A percentile compares a stretch with the other conserved stretches of the same genome.
Evolutionary conservation across 2,329 filamentous ascomycete genomes (phyloP).

Genomic region (Ascochyta rabiei): DNA sequence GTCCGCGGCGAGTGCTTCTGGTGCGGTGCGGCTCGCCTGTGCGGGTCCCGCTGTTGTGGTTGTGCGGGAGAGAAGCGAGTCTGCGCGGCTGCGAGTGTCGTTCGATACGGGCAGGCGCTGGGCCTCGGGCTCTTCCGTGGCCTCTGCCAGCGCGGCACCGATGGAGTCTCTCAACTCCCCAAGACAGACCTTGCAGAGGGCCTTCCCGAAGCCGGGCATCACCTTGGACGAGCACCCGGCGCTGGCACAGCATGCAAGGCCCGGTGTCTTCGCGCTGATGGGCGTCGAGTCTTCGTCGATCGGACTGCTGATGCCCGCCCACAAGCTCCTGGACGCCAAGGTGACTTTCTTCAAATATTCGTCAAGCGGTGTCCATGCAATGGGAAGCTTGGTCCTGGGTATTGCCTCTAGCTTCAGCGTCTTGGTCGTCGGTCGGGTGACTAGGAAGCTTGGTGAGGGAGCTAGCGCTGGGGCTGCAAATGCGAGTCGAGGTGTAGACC

Average conservation of each 20-base stretch:
- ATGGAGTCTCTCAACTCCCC: neutral
- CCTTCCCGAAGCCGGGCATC: neutral
- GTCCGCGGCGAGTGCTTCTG: no score
- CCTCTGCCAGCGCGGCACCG: neutral
- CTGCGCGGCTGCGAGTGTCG: neutral
- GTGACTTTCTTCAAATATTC: neutral
- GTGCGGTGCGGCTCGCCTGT: no score
- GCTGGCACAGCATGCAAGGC: neutral
- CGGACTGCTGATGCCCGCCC: neutral
- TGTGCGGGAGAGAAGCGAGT: neutral
- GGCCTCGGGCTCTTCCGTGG: no score
- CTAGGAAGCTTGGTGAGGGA: neutral
- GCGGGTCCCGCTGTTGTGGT: no score
- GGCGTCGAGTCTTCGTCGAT: neutral
- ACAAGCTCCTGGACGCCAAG: neutral
- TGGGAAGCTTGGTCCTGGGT: neutral
- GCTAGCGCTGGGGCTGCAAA: neutral
- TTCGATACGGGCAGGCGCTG: neutral
- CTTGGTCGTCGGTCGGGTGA: neutral
- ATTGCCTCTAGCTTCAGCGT: neutral
- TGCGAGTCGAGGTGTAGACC: neutral
- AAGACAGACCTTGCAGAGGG: neutral
- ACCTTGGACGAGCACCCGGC: neutral
- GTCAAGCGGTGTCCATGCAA: neutral
- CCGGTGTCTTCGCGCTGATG: slow-evolving; percentile 5